phyloP scores from a whole-genome alignment of 257 asterid species.

The Fraxinus excelsior region DNA sequence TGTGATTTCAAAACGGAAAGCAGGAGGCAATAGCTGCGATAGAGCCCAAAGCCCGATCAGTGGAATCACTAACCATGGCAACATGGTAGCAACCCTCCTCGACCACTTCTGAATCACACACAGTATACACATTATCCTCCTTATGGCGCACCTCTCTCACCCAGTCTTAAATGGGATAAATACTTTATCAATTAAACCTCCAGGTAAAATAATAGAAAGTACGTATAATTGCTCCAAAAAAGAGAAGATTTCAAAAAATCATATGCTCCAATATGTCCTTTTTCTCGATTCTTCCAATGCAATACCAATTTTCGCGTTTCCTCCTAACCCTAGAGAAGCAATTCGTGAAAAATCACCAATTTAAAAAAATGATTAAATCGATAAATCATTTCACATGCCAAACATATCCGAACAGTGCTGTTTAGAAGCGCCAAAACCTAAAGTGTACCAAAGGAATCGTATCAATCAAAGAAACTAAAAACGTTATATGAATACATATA shows the following conservation, averaged over 20 bases:
- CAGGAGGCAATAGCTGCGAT: constrained; percentile 95
- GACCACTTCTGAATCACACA: constrained; percentile 98
- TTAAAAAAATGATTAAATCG: constrained; percentile 13
- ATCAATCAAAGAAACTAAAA: constrained; percentile 1
- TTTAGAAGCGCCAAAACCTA: neutral
- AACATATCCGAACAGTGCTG: constrained; percentile 24
- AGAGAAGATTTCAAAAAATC: constrained; percentile 18
- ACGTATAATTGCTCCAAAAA: neutral
- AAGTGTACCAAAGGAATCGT: constrained; percentile 62
- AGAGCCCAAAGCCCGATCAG: constrained; percentile 81
- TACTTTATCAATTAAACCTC: constrained; percentile 29
- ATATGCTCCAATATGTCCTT: constrained; percentile 32
- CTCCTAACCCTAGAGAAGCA: constrained; percentile 63
- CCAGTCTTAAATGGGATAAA: constrained; percentile 37
- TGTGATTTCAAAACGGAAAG: constrained; percentile 70
- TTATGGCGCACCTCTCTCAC: constrained; percentile 50
- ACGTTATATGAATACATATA: constrained; percentile 8
- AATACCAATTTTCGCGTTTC: constrained; percentile 38
- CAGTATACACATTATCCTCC: constrained; percentile 99
- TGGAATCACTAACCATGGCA: constrained; percentile 64
- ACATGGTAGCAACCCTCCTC: constrained; percentile 90
- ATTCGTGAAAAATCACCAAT: constrained; percentile 55
- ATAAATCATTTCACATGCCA: constrained; percentile 21
- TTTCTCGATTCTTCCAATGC: constrained; percentile 38
- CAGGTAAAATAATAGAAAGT: constrained; percentile 17